Percentiles rank a stretch among this genome's conserved stretches.
phyloP scores from a whole-genome alignment of 257 asterid species.

The Nemophila menziesii region DNA sequence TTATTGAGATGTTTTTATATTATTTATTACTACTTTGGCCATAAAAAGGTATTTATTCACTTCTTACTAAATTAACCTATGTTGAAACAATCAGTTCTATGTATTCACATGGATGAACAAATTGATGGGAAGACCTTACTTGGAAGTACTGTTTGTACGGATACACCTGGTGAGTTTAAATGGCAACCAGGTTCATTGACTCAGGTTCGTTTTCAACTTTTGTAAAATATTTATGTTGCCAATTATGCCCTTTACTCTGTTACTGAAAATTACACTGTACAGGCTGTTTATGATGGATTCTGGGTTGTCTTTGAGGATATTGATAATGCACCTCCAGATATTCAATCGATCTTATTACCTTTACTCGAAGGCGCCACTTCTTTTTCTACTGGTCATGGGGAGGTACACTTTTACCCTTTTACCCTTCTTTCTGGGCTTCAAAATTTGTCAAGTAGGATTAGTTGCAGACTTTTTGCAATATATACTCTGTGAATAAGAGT shows the following conservation, averaged over 20 bases:
- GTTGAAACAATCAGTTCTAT: slow-evolving; percentile 34
- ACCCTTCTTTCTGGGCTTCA: background rate
- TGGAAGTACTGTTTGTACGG: slow-evolving; percentile 86
- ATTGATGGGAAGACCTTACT: slow-evolving; percentile 81
- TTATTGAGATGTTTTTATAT: too few species aligned
- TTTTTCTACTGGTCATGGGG: slow-evolving; percentile 78
- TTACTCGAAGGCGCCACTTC: slow-evolving; percentile 68
- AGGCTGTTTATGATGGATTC: slow-evolving; percentile 82
- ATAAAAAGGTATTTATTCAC: too few species aligned
- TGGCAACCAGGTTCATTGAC: slow-evolving; percentile 99
- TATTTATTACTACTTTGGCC: too few species aligned
- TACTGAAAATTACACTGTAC: slow-evolving; percentile 16
- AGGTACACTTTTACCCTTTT: slow-evolving; percentile 38
- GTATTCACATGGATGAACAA: slow-evolving; percentile 97
- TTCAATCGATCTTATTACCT: slow-evolving; percentile 64
- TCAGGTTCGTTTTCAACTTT: slow-evolving; percentile 50
- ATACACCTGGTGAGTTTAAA: slow-evolving; percentile 92
- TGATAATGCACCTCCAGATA: slow-evolving; percentile 88
- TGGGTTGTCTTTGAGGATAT: slow-evolving; percentile 96
- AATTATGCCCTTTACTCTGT: slow-evolving; percentile 11
- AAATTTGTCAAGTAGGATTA: background rate
- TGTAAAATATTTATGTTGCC: slow-evolving; percentile 8
- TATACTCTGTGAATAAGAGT: too few species aligned
- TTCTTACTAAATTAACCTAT: background rate
- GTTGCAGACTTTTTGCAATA: too few species aligned